Evolutionary conservation across 805 yeast genomes (phyloP).

Genomic region (Sugiyamaella boreocaroliniensis): DNA sequence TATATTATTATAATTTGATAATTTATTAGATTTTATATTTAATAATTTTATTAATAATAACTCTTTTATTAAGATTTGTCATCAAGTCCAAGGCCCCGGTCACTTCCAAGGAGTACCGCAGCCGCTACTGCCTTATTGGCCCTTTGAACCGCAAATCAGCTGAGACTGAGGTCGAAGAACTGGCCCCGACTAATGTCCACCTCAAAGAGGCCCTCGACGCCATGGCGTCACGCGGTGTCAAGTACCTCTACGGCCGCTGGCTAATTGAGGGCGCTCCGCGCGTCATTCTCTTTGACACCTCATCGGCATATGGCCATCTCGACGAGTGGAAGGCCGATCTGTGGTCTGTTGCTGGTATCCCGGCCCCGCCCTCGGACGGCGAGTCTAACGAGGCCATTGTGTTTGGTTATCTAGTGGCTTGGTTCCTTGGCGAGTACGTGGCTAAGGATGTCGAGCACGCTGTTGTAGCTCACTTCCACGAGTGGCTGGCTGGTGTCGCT

Average conservation of each 20-base stretch:
- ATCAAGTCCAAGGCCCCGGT: conserved; percentile 95
- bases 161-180: conserved; percentile 69
- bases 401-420: conserved; percentile 87
- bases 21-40: no score
- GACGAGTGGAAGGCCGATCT: conserved; percentile 93
- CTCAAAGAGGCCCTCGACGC: conserved; percentile 61
- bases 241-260: conserved; percentile 90
- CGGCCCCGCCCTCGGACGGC: conserved; percentile 80
- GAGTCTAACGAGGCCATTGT: conserved; percentile 92
- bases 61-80: no score
- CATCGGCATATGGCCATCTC: conserved; percentile 59
- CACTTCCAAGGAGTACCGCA: conserved; percentile 87
- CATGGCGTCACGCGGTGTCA: conserved; percentile 77
- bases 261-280: conserved; percentile 96
- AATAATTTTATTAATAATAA: no score
- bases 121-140: conserved; percentile 80
- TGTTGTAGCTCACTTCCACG: conserved; percentile 90
- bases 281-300: conserved; percentile 79
- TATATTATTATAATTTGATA: no score
- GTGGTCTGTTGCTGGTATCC: conserved; percentile 88
- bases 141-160: conserved; percentile 72
- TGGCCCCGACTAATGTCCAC: conserved; percentile 40
- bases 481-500: conserved; percentile 97
- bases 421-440: conserved; percentile 95
- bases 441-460: conserved; percentile 79